These are phyloP conservation scores for Suillus occidentalis DNA, from an alignment of 768 basidiomycete genomes.

Conservation along the genomic window DNA sequence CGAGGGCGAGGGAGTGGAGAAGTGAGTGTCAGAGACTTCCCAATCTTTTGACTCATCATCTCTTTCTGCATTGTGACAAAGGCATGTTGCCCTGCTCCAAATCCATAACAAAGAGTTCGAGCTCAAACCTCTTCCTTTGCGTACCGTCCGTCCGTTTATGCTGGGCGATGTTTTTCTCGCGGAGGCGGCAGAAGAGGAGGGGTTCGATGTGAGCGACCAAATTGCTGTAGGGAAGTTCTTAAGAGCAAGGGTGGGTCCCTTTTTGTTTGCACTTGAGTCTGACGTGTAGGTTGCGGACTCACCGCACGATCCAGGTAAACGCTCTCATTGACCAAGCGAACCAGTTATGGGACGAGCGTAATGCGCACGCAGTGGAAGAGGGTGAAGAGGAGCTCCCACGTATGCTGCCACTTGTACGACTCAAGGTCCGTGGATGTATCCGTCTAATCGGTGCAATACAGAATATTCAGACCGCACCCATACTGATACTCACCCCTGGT, in stretches of 20 bases:
- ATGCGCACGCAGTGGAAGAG: conserved; percentile 55
- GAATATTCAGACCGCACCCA: conserved; percentile 6
- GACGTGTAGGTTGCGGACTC: conserved; percentile 3
- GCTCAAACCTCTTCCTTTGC: conserved; percentile 80
- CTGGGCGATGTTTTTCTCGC: conserved; percentile 75
- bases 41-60: neutral
- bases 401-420: conserved; percentile 85
- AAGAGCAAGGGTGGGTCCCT: conserved; percentile 55
- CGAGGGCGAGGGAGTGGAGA: conserved; percentile 89
- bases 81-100: conserved; percentile 88
- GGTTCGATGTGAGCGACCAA: conserved; percentile 75
- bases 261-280: neutral
- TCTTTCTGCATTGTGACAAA: conserved; percentile 31
- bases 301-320: conserved; percentile 59
- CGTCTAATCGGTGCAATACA: neutral
- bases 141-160: conserved; percentile 93
- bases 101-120: conserved; percentile 89
- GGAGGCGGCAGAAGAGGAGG: conserved; percentile 78
- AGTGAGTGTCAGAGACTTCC: conserved; percentile 46
- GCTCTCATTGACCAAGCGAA: conserved; percentile 79
- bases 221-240: conserved; percentile 83
- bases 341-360: conserved; percentile 73
- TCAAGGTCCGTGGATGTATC: conserved; percentile 56
- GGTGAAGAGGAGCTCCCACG: conserved; percentile 60
- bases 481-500: neutral